Evolutionary conservation across 495 filamentous ascomycete species (phyloP), one percentile per base, ranked within the genome.

Genomic region (Lophiotrema nucula): DNA sequence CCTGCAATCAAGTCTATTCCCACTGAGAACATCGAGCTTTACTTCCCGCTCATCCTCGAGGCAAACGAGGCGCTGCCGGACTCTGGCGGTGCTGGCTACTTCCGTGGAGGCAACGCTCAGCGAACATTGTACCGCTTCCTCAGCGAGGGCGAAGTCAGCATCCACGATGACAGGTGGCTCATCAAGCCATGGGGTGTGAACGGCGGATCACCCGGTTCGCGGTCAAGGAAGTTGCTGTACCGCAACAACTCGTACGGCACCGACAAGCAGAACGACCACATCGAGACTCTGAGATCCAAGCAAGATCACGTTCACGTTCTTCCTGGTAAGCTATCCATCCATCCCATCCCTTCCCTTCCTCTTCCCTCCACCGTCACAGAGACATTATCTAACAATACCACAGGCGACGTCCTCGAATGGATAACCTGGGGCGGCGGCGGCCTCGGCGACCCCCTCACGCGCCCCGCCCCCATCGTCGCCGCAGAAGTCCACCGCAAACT

Each of bases 91-190:
- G 60, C 77, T 2, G 77, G 77, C 0, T 75, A 70, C 42, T 75
- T 70, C 53, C 76, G 77, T 2, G 77, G 77, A 1, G 77, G 75
- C 0, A 78, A 80, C 49, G 76, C 76, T 0, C 77, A 80, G 46
- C 67, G 74, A 13, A 80, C 77, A 1, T 52, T 70, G 12, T 80
- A 78, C 46, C 72, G 76, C 1, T 79, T 79, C 62, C 53, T 79
- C 3, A 69, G 68, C 11, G 69, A 76, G 8, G 76, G 76, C 0
- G 71, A 74, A 28, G 74, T 80, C 56, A 78, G 73, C 46, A 65
- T 78, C 2, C 76, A 80, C 41, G 77, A 80, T 52, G 77, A 79
- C 49, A 61, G 77, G 4, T 79, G 77, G 77, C 73, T 80, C 49
- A 79, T 76, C 3, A 78, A 77, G 60, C 77, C 76, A 5, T 80